These are phyloP conservation scores for Crithidia sp. DNA, from an alignment of 208 protist species.

Conservation along the genomic window DNA sequence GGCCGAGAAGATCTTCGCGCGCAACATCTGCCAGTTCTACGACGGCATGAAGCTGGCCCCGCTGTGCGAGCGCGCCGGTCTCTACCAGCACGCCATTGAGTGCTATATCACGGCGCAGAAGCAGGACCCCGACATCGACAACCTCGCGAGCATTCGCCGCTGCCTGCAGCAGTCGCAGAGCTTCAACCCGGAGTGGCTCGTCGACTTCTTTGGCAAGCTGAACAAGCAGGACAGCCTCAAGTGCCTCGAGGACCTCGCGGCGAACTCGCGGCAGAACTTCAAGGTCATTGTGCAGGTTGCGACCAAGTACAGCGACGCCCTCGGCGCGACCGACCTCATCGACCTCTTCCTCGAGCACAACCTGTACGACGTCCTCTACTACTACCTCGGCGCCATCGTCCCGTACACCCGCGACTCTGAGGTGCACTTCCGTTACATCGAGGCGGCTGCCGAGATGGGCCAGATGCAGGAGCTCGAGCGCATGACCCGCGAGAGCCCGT, in stretches of 20 bases:
- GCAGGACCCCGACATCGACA: slow-evolving; percentile 78
- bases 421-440: slow-evolving; percentile 99
- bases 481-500: slow-evolving; percentile 98
- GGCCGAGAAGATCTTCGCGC: slow-evolving; percentile 98
- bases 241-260: slow-evolving; percentile 96
- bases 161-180: slow-evolving; percentile 95
- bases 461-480: slow-evolving; percentile 99
- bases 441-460: slow-evolving; percentile 97
- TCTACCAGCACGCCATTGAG: slow-evolving; percentile 98
- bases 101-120: slow-evolving; percentile 96
- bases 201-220: slow-evolving; percentile 97
- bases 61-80: slow-evolving; percentile 98
- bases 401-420: slow-evolving; percentile 96
- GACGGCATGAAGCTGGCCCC: slow-evolving; percentile 95
- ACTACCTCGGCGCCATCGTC: slow-evolving; percentile 98
- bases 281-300: slow-evolving; percentile 98
- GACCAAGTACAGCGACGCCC: slow-evolving; percentile 97
- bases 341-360: slow-evolving; percentile 97
- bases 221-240: slow-evolving; percentile 96
- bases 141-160: slow-evolving; percentile 98
- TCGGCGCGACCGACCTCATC: slow-evolving; percentile 95
- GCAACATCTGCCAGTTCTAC: slow-evolving; percentile 97
- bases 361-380: slow-evolving; percentile 96
- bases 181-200: slow-evolving; percentile 95
- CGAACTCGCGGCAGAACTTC: slow-evolving; percentile 97